phyloP scores from a whole-genome alignment of 768 basidiomycete species.

The Trametes coccinea region DNA sequence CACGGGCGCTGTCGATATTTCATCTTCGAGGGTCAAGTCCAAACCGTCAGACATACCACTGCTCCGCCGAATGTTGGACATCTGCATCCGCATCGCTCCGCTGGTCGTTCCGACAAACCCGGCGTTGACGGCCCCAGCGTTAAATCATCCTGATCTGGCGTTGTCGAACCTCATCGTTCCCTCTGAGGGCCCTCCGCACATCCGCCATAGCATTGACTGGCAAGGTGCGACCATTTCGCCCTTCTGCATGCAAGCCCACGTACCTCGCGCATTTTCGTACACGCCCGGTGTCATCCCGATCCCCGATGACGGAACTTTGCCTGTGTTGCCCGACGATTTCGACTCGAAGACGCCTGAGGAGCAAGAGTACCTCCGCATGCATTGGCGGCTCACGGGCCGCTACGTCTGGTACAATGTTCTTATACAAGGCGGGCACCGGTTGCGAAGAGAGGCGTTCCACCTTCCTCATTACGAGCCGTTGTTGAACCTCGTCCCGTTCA shows the following conservation, averaged over 20 bases:
- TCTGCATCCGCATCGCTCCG: conserved; percentile 11
- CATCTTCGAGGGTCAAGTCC: background rate
- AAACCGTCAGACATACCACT: conserved; percentile 4
- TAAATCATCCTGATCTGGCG: conserved; percentile 13
- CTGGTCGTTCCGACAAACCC: conserved; percentile 2
- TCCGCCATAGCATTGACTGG: conserved; percentile 9
- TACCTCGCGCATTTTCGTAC: background rate
- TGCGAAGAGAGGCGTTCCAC: background rate
- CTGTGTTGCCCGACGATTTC: conserved; percentile 3
- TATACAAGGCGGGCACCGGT: background rate
- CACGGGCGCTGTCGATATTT: background rate
- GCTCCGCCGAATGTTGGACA: conserved; percentile 6
- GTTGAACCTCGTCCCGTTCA: background rate
- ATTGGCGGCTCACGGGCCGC: conserved; percentile 4
- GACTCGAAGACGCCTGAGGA: background rate
- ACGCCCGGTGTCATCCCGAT: background rate
- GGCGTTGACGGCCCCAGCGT: conserved; percentile 4
- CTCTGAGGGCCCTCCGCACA: background rate
- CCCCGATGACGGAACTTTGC: background rate
- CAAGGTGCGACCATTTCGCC: conserved; percentile 8
- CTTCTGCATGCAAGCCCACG: conserved; percentile 1
- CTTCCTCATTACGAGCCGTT: background rate
- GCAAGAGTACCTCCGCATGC: background rate
- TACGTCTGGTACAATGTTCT: background rate
- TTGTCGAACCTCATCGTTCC: conserved; percentile 4